These are phyloP conservation scores for Hysterium pulicare DNA, from an alignment of 2,329 filamentous ascomycete species.

Conservation along the genomic window DNA sequence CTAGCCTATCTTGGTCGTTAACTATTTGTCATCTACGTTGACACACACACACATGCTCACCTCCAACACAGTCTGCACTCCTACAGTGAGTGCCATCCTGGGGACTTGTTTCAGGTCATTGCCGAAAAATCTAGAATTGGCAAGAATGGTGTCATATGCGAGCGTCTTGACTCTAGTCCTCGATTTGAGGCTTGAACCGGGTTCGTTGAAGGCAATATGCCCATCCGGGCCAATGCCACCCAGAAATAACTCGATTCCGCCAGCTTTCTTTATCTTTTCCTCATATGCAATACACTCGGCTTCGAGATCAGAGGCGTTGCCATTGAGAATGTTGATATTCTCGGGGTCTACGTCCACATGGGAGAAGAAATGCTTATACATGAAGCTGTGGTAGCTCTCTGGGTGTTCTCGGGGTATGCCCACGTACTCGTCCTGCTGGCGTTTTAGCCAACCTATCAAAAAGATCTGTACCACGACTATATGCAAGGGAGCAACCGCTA, in stretches of 20 bases:
- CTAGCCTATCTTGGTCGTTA: constrained; percentile 48
- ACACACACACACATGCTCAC: constrained; percentile 25
- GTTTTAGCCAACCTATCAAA: constrained; percentile 19
- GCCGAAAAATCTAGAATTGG: constrained; percentile 80
- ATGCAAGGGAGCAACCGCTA: constrained; percentile 11
- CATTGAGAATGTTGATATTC: constrained; percentile 82
- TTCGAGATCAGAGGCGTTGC: constrained; percentile 71
- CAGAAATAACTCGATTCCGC: constrained; percentile 82
- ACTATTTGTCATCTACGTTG: neutral
- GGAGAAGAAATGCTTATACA: constrained; percentile 91
- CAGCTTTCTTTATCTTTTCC: constrained; percentile 67
- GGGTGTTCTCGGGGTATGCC: constrained; percentile 78
- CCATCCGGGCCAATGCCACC: constrained; percentile 83
- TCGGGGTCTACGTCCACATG: constrained; percentile 76
- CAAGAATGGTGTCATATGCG: constrained; percentile 80
- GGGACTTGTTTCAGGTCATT: constrained; percentile 72
- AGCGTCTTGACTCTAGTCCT: constrained; percentile 82
- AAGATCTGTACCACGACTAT: neutral
- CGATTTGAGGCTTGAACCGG: constrained; percentile 72
- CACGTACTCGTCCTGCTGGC: constrained; percentile 73
- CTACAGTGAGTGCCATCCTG: constrained; percentile 78
- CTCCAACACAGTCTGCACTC: constrained; percentile 78
- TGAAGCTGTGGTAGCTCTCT: constrained; percentile 86
- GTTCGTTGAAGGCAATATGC: constrained; percentile 89
- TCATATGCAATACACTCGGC: constrained; percentile 79